Conservation (phyloP, 2,329 filamentous ascomycete genomes). For the Biscogniauxia mediterranea region DNA sequence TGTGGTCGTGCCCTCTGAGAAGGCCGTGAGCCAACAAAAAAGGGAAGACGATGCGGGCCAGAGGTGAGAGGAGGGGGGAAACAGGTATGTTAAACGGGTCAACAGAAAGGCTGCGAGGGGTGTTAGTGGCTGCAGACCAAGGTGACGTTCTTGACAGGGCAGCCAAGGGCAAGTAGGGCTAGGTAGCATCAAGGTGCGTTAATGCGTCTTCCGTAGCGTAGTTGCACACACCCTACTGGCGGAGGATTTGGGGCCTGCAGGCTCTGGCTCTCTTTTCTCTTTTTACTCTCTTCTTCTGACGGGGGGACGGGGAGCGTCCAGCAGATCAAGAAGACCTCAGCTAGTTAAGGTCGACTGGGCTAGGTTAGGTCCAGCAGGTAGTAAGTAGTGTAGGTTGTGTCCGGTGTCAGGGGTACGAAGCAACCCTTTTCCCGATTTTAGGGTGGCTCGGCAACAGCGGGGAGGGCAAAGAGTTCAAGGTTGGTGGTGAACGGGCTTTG, state of each 20-base stretch:
- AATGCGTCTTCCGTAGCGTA: conserved; percentile 17
- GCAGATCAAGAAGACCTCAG: too few species aligned
- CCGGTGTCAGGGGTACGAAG: conserved; percentile 16
- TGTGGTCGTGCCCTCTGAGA: not conserved
- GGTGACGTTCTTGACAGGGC: conserved; percentile 29
- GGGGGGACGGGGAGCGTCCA: too few species aligned
- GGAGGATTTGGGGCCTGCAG: not conserved
- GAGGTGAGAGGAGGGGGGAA: conserved; percentile 12
- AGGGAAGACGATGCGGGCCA: conserved; percentile 3
- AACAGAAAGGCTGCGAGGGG: conserved; percentile 18
- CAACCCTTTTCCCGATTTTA: conserved; percentile 15
- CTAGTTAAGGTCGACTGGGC: conserved; percentile 1
- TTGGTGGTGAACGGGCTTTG: conserved; percentile 12
- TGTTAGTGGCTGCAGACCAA: conserved; percentile 22
- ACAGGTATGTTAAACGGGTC: conserved; percentile 14
- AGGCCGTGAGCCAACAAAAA: not conserved
- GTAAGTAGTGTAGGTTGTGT: conserved; percentile 2
- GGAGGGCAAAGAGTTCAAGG: conserved; percentile 16
- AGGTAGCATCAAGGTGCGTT: conserved; percentile 9
- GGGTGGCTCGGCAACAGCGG: conserved; percentile 17
- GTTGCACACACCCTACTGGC: not conserved
- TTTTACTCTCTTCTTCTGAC: too few species aligned
- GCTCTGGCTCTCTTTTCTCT: not conserved
- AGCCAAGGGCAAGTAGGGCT: conserved; percentile 5
- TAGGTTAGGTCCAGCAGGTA: conserved; percentile 7